These are phyloP conservation scores for Botrytis paeoniae DNA, from an alignment of 2,329 filamentous ascomycete species.

Conservation along the genomic window DNA sequence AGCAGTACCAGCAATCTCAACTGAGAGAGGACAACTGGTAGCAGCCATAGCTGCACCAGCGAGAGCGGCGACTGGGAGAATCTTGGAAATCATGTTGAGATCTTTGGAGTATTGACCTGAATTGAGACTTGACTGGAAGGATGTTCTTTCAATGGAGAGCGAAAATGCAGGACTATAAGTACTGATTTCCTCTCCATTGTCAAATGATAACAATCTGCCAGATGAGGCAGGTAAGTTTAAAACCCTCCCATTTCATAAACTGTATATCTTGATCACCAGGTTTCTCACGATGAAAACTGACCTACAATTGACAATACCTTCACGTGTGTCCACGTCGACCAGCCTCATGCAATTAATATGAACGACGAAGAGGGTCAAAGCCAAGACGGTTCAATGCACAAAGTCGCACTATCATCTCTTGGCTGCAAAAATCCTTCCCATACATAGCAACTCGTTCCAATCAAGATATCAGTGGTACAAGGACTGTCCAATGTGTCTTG, in stretches of 20 bases:
- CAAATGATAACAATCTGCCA: not conserved
- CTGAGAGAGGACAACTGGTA: constrained; percentile 28
- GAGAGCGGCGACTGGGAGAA: constrained; percentile 27
- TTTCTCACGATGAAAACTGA: not conserved
- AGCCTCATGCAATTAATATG: not conserved
- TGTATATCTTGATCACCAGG: not conserved
- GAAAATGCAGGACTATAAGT: not conserved
- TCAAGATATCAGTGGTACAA: not conserved
- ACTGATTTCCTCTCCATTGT: not conserved
- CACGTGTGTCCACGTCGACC: not conserved
- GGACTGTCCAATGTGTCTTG: not conserved
- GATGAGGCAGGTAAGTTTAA: not conserved
- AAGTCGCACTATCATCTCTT: not conserved
- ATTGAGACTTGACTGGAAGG: not conserved
- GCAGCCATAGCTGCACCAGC: constrained; percentile 28
- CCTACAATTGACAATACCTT: not conserved
- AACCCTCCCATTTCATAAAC: not conserved
- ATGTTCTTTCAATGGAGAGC: not conserved
- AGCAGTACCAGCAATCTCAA: constrained; percentile 25
- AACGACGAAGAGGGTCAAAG: not conserved
- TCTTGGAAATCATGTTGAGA: constrained; percentile 28
- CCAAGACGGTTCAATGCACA: not conserved
- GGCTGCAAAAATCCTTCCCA: not conserved
- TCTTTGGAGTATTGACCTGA: not conserved
- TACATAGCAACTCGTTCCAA: not conserved